These are phyloP conservation scores for Aspergillus bertholletiae DNA, from an alignment of 495 filamentous ascomycete species.

Conservation along the genomic window DNA sequence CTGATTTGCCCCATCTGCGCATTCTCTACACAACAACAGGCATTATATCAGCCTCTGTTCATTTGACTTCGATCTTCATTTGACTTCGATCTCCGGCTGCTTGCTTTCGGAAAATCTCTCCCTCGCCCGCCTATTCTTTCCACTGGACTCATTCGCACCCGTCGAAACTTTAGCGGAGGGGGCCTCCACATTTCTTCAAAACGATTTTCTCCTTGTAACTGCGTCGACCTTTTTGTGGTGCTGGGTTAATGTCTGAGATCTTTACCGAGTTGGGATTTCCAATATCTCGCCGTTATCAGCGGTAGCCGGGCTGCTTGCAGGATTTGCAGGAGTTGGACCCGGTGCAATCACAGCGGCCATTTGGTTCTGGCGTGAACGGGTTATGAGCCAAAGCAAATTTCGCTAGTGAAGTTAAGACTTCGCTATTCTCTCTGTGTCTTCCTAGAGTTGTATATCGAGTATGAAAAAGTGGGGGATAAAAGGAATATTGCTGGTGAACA, in stretches of 20 bases:
- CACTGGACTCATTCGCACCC: background rate
- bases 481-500: too few species aligned
- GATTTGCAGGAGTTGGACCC: slow-evolving; percentile 7
- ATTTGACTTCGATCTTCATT: background rate
- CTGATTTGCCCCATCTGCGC: background rate
- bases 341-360: slow-evolving; percentile 16
- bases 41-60: background rate
- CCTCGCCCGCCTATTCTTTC: background rate
- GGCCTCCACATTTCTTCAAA: slow-evolving; percentile 17
- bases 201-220: slow-evolving; percentile 14
- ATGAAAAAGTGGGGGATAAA: background rate
- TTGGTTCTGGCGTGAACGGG: slow-evolving; percentile 14
- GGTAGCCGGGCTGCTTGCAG: background rate
- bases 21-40: background rate
- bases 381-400: slow-evolving; percentile 3
- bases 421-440: background rate
- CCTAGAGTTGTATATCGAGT: background rate
- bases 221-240: slow-evolving; percentile 11
- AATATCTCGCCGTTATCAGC: slow-evolving; percentile 1
- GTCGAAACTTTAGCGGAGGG: slow-evolving; percentile 12
- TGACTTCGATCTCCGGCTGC: background rate
- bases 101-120: background rate
- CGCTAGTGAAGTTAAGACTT: background rate
- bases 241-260: slow-evolving; percentile 13
- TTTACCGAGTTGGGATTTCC: slow-evolving; percentile 15